phyloP scores from a whole-genome alignment of 352 stramenopile species.

The Globisporangium camurandrum region DNA sequence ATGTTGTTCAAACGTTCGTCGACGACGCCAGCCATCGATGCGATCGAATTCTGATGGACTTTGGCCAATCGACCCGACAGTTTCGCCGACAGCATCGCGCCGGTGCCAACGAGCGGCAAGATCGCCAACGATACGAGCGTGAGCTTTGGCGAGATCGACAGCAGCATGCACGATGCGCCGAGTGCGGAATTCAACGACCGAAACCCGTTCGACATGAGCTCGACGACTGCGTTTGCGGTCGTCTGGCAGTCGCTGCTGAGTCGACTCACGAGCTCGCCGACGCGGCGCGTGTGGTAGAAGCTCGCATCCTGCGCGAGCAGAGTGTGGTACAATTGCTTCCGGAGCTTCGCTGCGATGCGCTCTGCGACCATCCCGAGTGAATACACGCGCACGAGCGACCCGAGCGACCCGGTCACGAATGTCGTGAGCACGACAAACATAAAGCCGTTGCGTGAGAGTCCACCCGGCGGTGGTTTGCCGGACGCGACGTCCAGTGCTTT shows the following conservation, averaged over 20 bases:
- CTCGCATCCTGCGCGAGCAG: slow-evolving; percentile 74
- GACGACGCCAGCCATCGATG: slow-evolving; percentile 68
- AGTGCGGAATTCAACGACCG: slow-evolving; percentile 85
- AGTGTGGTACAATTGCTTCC: slow-evolving; percentile 62
- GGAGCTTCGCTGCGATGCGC: slow-evolving; percentile 74
- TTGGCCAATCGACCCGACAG: slow-evolving; percentile 72
- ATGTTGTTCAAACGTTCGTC: slow-evolving; percentile 88
- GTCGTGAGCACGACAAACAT: slow-evolving; percentile 78
- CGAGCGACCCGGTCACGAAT: slow-evolving; percentile 77
- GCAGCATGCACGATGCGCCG: slow-evolving; percentile 83
- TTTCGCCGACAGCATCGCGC: slow-evolving; percentile 81
- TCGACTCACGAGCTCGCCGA: slow-evolving; percentile 81
- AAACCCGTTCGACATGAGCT: slow-evolving; percentile 82
- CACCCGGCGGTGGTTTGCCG: slow-evolving; percentile 57
- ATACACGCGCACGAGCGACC: slow-evolving; percentile 85
- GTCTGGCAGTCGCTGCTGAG: slow-evolving; percentile 85
- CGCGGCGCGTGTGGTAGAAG: slow-evolving; percentile 79
- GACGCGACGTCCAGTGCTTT: slow-evolving; percentile 83
- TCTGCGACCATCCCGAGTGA: slow-evolving; percentile 86
- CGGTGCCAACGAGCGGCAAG: slow-evolving; percentile 65
- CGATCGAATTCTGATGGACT: slow-evolving; percentile 72
- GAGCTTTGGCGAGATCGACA: slow-evolving; percentile 85
- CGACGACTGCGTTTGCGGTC: slow-evolving; percentile 83
- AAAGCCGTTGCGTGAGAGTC: slow-evolving; percentile 80
- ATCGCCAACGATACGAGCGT: slow-evolving; percentile 85